Evolutionary conservation across 2,329 filamentous ascomycete genomes (phyloP).

Genomic region (Pyricularia sp.): DNA sequence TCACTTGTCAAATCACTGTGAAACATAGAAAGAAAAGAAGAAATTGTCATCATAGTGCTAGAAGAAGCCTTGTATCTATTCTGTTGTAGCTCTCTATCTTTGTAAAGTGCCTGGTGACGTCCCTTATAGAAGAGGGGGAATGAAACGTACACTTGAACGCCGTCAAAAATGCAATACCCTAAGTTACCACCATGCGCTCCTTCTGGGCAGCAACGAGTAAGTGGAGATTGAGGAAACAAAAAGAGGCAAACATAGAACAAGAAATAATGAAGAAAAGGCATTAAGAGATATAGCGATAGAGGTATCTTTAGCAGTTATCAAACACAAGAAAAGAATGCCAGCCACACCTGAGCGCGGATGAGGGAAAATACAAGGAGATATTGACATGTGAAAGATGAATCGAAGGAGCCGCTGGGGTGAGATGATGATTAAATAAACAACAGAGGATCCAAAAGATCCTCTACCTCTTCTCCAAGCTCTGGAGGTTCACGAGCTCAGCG

Average conservation of each 20-base stretch:
- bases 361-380: not conserved
- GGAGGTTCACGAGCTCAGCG: slow-evolving; percentile 69
- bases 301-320: not conserved
- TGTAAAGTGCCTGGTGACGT: not conserved
- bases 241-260: not conserved
- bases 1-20: not conserved
- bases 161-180: too few species aligned
- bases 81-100: not conserved
- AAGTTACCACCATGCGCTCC: not conserved
- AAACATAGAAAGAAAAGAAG: not conserved
- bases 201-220: not conserved
- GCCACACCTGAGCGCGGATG: not conserved
- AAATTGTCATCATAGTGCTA: too few species aligned
- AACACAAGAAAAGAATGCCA: not conserved
- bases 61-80: not conserved
- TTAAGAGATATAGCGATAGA: not conserved
- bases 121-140: not conserved
- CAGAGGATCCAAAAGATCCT: not conserved
- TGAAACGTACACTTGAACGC: not conserved
- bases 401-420: not conserved
- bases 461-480: slow-evolving; percentile 55
- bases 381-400: not conserved
- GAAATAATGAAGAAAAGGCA: not conserved
- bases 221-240: not conserved
- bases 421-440: not conserved